These are phyloP conservation scores for Geotrichum klebahnii DNA, from an alignment of 1,139 yeast species.

Conservation along the genomic window DNA sequence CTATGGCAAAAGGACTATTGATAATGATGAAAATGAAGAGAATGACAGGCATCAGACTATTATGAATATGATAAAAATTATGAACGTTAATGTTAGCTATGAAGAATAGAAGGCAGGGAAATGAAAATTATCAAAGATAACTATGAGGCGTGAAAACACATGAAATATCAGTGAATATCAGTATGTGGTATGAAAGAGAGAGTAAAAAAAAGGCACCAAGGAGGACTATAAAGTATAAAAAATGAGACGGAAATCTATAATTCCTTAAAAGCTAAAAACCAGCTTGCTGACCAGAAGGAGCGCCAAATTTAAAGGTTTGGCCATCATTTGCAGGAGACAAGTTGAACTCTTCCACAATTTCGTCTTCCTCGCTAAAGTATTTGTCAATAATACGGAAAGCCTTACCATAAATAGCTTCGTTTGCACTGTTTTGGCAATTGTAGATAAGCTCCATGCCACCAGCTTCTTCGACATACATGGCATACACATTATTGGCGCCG, in stretches of 20 bases:
- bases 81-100: too few species aligned
- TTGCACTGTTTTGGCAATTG: conserved; percentile 86
- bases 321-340: conserved; percentile 76
- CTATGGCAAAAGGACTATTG: too few species aligned
- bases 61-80: too few species aligned
- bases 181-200: conserved; percentile 2
- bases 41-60: too few species aligned
- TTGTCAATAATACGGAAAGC: conserved; percentile 87
- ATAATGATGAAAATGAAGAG: too few species aligned
- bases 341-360: conserved; percentile 66
- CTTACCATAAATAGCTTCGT: conserved; percentile 86
- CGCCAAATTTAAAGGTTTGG: conserved; percentile 84
- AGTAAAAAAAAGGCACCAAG: conserved; percentile 5
- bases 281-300: conserved; percentile 34
- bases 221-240: neutral
- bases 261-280: conserved; percentile 25
- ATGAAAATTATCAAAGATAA: neutral
- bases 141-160: neutral
- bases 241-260: neutral
- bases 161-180: neutral
- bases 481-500: conserved; percentile 67
- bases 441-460: conserved; percentile 97
- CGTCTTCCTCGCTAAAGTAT: conserved; percentile 72
- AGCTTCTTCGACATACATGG: conserved; percentile 90
- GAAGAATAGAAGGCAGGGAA: neutral